Evolutionary conservation across 495 filamentous ascomycete genomes (phyloP).

Genomic region (Poronia punctata): DNA sequence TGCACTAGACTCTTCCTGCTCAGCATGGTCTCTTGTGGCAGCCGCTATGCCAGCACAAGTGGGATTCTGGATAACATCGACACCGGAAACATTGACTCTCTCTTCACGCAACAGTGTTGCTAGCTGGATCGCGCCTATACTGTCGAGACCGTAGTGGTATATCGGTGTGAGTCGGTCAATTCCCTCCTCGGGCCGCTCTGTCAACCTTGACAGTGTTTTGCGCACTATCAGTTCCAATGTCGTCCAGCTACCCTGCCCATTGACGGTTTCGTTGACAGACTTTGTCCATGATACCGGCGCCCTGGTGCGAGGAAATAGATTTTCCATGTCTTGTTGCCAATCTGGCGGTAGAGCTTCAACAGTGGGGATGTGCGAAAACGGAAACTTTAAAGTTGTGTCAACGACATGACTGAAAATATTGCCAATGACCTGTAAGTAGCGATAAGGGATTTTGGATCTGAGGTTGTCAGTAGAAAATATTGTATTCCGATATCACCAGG

Average conservation of each 20-base stretch:
- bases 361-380: conserved; percentile 22
- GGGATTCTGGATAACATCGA: conserved; percentile 61
- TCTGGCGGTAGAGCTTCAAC: conserved; percentile 5
- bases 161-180: conserved; percentile 60
- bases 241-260: conserved; percentile 39
- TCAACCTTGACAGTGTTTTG: conserved; percentile 49
- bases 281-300: background rate
- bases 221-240: conserved; percentile 44
- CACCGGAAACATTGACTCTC: conserved; percentile 48
- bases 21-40: conserved; percentile 8
- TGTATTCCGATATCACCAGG: background rate
- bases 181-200: conserved; percentile 38
- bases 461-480: conserved; percentile 6
- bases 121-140: conserved; percentile 76
- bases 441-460: conserved; percentile 34
- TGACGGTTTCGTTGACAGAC: background rate
- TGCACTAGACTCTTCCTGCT: conserved; percentile 20
- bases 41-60: conserved; percentile 43
- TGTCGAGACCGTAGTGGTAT: conserved; percentile 81
- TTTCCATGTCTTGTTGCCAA: conserved; percentile 12
- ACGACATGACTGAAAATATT: conserved; percentile 43
- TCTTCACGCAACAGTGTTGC: conserved; percentile 55
- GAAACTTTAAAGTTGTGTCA: conserved; percentile 23
- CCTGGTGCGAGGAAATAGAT: conserved; percentile 5
- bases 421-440: conserved; percentile 34